phyloP scores from a whole-genome alignment of 1,284 basidiomycete genomes.

The Tylopilus orsonianus region DNA sequence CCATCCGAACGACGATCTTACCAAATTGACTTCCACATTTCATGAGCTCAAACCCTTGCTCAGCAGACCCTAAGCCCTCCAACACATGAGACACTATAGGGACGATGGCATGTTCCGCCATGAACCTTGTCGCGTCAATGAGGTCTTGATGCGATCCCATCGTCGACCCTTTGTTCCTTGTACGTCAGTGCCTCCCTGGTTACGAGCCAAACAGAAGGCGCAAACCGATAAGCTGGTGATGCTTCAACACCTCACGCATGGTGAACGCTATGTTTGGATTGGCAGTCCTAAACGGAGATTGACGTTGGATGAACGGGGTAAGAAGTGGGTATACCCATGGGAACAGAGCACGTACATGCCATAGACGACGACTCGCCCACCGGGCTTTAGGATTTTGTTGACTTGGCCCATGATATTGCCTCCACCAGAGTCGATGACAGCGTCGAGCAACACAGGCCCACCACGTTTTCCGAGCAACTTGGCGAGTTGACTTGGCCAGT shows the following conservation, averaged over 20 bases:
- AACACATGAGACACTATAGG: constrained; percentile 77
- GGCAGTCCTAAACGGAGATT: constrained; percentile 56
- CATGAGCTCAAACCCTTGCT: constrained; percentile 72
- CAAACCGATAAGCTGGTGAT: constrained; percentile 73
- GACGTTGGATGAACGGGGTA: constrained; percentile 14
- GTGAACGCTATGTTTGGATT: constrained; percentile 63
- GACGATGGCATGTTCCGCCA: constrained; percentile 64
- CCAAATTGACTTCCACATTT: constrained; percentile 68
- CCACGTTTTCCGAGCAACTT: constrained; percentile 44
- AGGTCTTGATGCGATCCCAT: constrained; percentile 86
- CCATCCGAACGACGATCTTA: constrained; percentile 63
- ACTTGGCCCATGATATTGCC: constrained; percentile 70
- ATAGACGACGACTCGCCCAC: constrained; percentile 75
- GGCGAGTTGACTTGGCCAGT: constrained; percentile 64
- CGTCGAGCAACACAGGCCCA: constrained; percentile 48
- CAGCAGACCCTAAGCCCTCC: constrained; percentile 64
- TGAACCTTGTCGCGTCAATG: constrained; percentile 67
- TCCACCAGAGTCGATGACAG: constrained; percentile 82
- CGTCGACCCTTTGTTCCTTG: constrained; percentile 57
- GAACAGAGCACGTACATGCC: constrained; percentile 59
- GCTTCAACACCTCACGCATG: constrained; percentile 80
- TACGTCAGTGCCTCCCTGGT: constrained; percentile 11
- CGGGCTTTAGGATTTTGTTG: constrained; percentile 59
- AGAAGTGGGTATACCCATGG: neutral
- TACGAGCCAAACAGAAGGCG: constrained; percentile 11